Evolutionary conservation across 164 flowering plant species (phyloP).

Genomic region (Stephania cephalantha): DNA sequence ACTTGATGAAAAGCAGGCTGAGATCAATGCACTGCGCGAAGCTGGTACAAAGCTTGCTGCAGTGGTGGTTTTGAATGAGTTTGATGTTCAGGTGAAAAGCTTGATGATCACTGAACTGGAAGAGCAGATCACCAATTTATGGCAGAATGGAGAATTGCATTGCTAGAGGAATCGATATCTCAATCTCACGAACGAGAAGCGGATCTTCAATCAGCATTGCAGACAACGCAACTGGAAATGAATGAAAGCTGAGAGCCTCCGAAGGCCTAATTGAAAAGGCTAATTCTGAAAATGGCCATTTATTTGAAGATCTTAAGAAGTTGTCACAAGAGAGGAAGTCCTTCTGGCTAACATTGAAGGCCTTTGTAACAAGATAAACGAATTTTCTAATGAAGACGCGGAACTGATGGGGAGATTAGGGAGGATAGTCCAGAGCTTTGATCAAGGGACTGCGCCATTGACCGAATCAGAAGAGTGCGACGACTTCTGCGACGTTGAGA

Average conservation of each 20-base stretch:
- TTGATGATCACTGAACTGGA: constrained; percentile 22
- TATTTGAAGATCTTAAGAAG: constrained; percentile 20
- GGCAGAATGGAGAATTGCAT: constrained; percentile 21
- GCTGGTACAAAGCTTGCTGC: constrained; percentile 19
- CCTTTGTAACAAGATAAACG: constrained; percentile 16
- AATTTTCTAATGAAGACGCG: constrained; percentile 22
- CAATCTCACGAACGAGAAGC: constrained; percentile 14
- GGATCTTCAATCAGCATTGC: constrained; percentile 25
- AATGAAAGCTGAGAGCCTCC: constrained; percentile 11
- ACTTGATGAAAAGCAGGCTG: constrained; percentile 6
- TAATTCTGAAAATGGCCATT: constrained; percentile 12
- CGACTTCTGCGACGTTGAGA: constrained; percentile 11
- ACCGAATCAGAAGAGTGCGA: constrained; percentile 6
- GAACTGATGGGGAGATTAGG: constrained; percentile 26
- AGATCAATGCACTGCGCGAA: constrained; percentile 15
- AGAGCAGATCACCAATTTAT: constrained; percentile 20
- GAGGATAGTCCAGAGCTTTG: constrained; percentile 16
- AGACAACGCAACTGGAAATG: constrained; percentile 24
- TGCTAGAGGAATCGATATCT: constrained; percentile 18
- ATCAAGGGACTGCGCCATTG: constrained; percentile 1
- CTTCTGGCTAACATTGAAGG: constrained; percentile 12
- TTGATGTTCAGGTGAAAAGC: constrained; percentile 23
- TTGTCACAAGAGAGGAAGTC: constrained; percentile 25
- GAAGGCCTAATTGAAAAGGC: constrained; percentile 17
- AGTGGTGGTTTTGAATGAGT: constrained; percentile 13